Evolutionary conservation across 768 basidiomycete species (phyloP), one percentile per base, ranked within the genome.

Genomic region (Macrolepiota fuliginosa): DNA sequence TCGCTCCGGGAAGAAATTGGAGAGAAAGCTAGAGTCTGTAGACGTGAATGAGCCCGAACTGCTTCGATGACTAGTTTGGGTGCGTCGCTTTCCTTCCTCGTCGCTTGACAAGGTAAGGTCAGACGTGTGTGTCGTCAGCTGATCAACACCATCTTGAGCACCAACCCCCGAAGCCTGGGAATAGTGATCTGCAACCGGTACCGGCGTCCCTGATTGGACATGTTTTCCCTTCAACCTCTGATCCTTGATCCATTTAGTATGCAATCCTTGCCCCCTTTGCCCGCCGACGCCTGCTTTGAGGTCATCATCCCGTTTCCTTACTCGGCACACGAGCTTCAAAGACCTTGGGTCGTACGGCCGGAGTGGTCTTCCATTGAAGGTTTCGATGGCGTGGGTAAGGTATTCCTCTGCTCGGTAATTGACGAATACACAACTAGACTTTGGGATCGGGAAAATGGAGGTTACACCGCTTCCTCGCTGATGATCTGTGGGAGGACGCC

Each of bases 381-480:
- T 81, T 2, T 71, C 67, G 60, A 96, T 91, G 3, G 93, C 94
- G 4, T 75, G 75, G 9, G 83, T 76, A 22, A 98, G 75, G 61
- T 87, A 78, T 4, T 69, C 74, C 67, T 90, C 83, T 0, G 80
- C 82, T 51, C 84, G 82, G 69, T 89, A 96, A 72, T 98, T 98
- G 73, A 96, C 83, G 69, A 98, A 98, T 3, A 92, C 93, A 73
- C 96, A 98, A 68, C 87, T 92, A 2, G 94, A 96, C n/a, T 93
- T 86, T n/a, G 89, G 83, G 66, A 98, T 98, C 56, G 94, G 85
- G 74, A 96, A 97, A 62, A 98, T 87, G 12, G 92, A 94, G 1
- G 89, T 72, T 0, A 97, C 85, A 7, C 92, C 92, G 45, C 49
- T 45, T 10, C 53, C 59, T 32, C n/a, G 10, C n/a, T 4, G 27